Evolutionary conservation across 768 basidiomycete species (phyloP), one percentile per base, ranked within the genome.

Genomic region (Pluteus cervinus): DNA sequence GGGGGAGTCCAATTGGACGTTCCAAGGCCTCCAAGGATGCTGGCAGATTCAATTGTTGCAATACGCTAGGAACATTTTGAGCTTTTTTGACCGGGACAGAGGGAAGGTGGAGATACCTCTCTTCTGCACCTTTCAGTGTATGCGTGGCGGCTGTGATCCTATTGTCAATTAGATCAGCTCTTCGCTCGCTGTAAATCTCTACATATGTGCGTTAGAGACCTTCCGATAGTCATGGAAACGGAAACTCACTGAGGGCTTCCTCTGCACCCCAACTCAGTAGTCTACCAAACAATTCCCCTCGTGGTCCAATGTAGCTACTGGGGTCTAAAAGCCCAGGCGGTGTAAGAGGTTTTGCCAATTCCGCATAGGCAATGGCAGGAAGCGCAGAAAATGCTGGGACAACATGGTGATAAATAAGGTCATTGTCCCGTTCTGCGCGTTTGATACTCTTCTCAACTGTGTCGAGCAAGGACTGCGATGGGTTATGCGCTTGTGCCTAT

Each of bases 331-430:
- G 53, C 2, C 68, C 81, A 1, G 65, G 57, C 0, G 81, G 79
- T 2, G 79, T 50, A 11, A 58, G 71, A 2, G 79, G 56, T 42
- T 79, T 72, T 23, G 80, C 85, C 53, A 97, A 74, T 7, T 73
- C 60, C 2, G 79, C 76, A 24, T 77, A 77, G 21, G 68, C 63
- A 34, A 97, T 79, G 0, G 71, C 53, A 0, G 79, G 62, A 5
- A 96, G 72, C 11, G 81, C 71, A 2, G 83, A 76, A 4, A 74
- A 49, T 0, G 90, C 65, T 1, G 93, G 91, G 1, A 94, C 69
- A 39, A 88, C 82, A 35, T 88, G 73, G 48, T 96, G 90, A 61
- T 97, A 99, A 25, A 99, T 96, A 5, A 96, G 65, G 57, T 94
- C 86, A 55, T 99, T 99, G 57, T 98, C 94, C 22, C 89, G 76